Evolutionary conservation across 257 asterid species (phyloP), one percentile per base, ranked within the genome.

Genomic region (Solanum tarapatanum): DNA sequence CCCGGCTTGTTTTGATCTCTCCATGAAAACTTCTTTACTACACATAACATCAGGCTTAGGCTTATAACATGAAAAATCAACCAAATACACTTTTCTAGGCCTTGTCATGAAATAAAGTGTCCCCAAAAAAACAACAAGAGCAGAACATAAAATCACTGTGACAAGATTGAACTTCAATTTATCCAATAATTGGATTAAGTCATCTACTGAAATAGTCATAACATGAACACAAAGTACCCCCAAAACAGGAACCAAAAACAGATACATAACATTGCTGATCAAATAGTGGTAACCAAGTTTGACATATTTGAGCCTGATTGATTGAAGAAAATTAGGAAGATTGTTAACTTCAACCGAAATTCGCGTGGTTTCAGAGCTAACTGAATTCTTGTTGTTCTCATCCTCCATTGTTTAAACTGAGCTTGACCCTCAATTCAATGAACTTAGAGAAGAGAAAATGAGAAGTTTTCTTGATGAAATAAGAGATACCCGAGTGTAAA

Each of bases 251-350:
- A 87, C 74, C n/a, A 90, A 48, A 11, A 83, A 10, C 58, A 91
- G 55, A 55, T 91, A 91, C 90, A 90, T 82, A 74, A 87, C 88
- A 86, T 87, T 83, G 74, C 88, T 88, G 32, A 90, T 84, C 74
- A 88, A 83, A 36, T 90, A 90, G 12, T 91, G 92, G 88, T 89
- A 85, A 10, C 93, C 93, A 9, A 91, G 91, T 85, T 91, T 91
- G 80, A 91, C 93, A 87, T 91, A 90, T 84, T 90, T 91, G 89
- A 91, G 93, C 69, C 79, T 91, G 12, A 91, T 90, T 70, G 93
- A 91, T 5, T 75, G 80, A 32, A 91, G 90, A 87, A 90, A 91
- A 48, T 89, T 91, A 0, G 93, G 92, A 51, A 90, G 92, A 36
- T 74, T 37, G 68, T 87, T 37, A 19, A 70, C 33, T 37, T 86